Evolutionary conservation across 768 basidiomycete species (phyloP).

Genomic region (Panaeolus cyanescens): DNA sequence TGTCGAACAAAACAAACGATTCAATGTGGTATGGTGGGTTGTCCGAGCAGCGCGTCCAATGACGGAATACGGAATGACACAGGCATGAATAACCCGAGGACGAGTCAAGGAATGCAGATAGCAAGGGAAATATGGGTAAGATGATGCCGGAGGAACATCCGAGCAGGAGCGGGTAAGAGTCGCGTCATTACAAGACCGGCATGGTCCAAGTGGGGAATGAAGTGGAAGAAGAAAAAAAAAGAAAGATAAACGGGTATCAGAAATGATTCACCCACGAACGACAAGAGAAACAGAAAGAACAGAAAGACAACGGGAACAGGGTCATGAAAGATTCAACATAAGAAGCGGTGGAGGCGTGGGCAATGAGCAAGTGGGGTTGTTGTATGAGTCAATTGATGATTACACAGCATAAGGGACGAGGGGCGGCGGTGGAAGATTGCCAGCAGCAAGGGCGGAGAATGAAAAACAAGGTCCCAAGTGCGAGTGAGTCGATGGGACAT

Average conservation of each 20-base stretch:
- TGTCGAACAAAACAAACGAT: too few relatives aligned
- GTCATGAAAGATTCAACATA: background rate
- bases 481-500: background rate
- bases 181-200: background rate
- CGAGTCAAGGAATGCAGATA: background rate
- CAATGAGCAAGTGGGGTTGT: background rate
- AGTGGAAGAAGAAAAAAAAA: constrained; percentile 10
- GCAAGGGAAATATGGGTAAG: background rate
- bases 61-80: background rate
- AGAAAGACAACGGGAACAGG: background rate
- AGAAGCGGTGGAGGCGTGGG: background rate
- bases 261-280: constrained; percentile 6
- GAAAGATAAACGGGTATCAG: constrained; percentile 5
- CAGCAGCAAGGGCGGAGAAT: background rate
- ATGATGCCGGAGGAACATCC: constrained; percentile 5
- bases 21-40: background rate
- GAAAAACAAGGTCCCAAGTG: background rate
- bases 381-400: constrained; percentile 1
- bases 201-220: background rate
- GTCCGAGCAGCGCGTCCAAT: background rate
- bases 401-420: background rate
- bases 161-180: background rate
- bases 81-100: constrained; percentile 8
- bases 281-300: constrained; percentile 5
- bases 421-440: background rate